Conservation (phyloP, 345 rosid species). For the Leavenworthia alabamica region DNA sequence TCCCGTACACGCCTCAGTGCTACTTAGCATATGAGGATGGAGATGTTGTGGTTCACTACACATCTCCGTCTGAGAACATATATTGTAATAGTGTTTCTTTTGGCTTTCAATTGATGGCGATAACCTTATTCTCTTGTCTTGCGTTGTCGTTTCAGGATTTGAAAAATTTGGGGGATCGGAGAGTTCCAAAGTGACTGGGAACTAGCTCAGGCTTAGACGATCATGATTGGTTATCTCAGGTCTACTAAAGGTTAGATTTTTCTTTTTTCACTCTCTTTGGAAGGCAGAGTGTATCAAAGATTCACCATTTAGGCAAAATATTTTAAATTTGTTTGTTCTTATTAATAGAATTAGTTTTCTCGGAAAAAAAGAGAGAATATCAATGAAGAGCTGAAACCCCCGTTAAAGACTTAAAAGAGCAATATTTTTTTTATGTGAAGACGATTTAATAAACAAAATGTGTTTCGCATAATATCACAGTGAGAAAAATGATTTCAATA, state of each 20-base stretch:
- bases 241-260: constrained; percentile 10
- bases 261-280: background rate
- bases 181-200: background rate
- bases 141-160: constrained; percentile 6
- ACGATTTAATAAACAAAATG: no score
- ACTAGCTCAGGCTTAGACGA: background rate
- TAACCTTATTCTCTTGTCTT: background rate
- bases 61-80: background rate
- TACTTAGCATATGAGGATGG: background rate
- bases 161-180: background rate
- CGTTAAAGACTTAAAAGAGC: no score
- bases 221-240: constrained; percentile 3
- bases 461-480: no score
- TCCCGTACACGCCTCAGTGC: background rate
- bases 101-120: background rate
- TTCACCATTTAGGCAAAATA: background rate
- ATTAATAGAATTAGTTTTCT: no score
- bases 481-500: no score
- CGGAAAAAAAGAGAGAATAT: no score
- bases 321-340: no score
- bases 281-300: background rate
- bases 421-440: no score
- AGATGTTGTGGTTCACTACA: background rate
- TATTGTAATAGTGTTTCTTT: background rate
- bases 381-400: no score